Evolutionary conservation across 1,139 yeast genomes (phyloP), one percentile per base, ranked within the genome.

Genomic region (Nakaseomyces delphensis): DNA sequence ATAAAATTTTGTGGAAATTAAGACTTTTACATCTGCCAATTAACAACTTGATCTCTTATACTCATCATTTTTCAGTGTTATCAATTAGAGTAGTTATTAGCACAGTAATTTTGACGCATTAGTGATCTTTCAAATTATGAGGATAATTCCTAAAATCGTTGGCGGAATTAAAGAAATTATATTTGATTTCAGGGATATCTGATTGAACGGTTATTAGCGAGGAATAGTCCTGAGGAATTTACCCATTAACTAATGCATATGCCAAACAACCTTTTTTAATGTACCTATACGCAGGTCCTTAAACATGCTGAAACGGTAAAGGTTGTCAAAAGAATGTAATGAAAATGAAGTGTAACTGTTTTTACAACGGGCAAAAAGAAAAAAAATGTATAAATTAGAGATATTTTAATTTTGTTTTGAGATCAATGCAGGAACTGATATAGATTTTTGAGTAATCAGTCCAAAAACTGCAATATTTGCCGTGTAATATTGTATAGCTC

Each of bases 401-500:
- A n/a, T n/a, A n/a, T n/a, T n/a, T n/a, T n/a, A n/a, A n/a, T n/a
- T n/a, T n/a, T n/a, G n/a, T n/a, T n/a, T n/a, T n/a, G n/a, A n/a
- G n/a, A n/a, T n/a, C n/a, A n/a, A n/a, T n/a, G n/a, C n/a, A n/a
- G n/a, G n/a, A n/a, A n/a, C n/a, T n/a, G n/a, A n/a, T n/a, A n/a
- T n/a, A n/a, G n/a, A n/a, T n/a, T 9, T 14, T 9, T 14, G 10
- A 9, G 13, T 18, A 31, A 33, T 33, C 18, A 33, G 37, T 61
- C 59, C 38, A 64, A 49, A 51, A 63, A 64, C 51, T 66, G 68
- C 57, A 82, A 69, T 44, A 83, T 82, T 67, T 83, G 93, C 60
- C 80, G 86, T n/a, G 89, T 80, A 57, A 83, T 72, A 57, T 80
- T 81, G 59, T 78, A 79, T 54, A 82, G 71, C 62, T 83, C 91